phyloP scores from a whole-genome alignment of 2,329 filamentous ascomycete genomes.

The Nectriaceae sp. region DNA sequence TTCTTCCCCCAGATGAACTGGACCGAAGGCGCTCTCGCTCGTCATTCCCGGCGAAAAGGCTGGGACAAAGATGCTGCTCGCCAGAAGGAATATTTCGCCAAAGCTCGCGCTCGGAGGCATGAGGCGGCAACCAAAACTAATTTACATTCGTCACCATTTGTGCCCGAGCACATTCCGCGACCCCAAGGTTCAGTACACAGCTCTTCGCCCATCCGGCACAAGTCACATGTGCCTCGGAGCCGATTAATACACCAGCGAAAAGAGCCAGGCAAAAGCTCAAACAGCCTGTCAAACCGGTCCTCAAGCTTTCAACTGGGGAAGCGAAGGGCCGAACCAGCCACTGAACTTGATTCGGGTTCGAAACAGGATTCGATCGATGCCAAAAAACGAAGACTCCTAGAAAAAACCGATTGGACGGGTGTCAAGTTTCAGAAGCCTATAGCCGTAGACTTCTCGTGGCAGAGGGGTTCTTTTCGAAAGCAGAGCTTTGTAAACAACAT shows the following conservation, averaged over 20 bases:
- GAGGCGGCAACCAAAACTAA: conserved; percentile 10
- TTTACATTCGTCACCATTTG: conserved; percentile 16
- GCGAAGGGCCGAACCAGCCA: not conserved
- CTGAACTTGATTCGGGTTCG: not conserved
- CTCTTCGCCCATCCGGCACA: conserved; percentile 5
- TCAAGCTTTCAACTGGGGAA: not conserved
- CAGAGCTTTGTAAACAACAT: not conserved
- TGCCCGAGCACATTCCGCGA: conserved; percentile 30
- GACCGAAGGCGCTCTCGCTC: conserved; percentile 40
- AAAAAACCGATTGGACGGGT: conserved; percentile 34
- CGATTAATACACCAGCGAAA: conserved; percentile 12
- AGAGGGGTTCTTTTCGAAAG: not conserved
- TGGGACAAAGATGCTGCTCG: conserved; percentile 35
- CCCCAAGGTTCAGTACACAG: not conserved
- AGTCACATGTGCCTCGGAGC: conserved; percentile 9
- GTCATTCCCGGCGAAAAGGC: conserved; percentile 36
- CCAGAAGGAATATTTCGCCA: conserved; percentile 43
- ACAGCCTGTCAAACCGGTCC: not conserved
- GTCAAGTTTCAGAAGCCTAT: conserved; percentile 33
- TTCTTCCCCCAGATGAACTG: conserved; percentile 41
- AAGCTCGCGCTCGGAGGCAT: conserved; percentile 29
- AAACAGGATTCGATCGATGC: conserved; percentile 14
- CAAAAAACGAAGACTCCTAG: conserved; percentile 28
- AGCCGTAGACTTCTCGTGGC: conserved; percentile 19
- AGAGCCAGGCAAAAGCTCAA: not conserved